These are phyloP conservation scores for Claviceps capensis DNA, from an alignment of 2,329 filamentous ascomycete species.

Conservation along the genomic window DNA sequence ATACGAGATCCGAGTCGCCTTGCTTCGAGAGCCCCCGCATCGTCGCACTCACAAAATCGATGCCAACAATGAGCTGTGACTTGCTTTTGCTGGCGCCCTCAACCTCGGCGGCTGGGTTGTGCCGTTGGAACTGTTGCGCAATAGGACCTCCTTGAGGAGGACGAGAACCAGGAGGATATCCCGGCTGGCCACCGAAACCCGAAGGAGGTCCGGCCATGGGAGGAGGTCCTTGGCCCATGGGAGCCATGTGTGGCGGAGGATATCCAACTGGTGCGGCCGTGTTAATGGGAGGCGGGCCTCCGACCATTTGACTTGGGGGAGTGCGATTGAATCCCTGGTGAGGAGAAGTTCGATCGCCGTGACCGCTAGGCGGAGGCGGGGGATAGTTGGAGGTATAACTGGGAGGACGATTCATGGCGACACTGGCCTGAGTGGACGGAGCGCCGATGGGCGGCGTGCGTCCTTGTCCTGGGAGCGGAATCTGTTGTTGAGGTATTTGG, in stretches of 20 bases:
- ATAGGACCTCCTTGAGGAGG: constrained; percentile 22
- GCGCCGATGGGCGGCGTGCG: constrained; percentile 22
- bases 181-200: constrained; percentile 29
- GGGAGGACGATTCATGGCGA: constrained; percentile 52
- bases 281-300: constrained; percentile 54
- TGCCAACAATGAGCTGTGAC: constrained; percentile 94
- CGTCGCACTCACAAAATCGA: constrained; percentile 72
- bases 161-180: constrained; percentile 34
- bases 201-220: constrained; percentile 26
- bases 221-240: constrained; percentile 29
- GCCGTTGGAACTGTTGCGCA: constrained; percentile 27
- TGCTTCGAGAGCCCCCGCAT: background rate
- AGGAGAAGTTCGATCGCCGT: constrained; percentile 40
- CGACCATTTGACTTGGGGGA: constrained; percentile 46
- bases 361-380: constrained; percentile 25
- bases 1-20: background rate
- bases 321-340: constrained; percentile 36
- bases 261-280: constrained; percentile 48
- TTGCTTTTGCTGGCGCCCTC: constrained; percentile 83
- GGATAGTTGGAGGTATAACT: constrained; percentile 48
- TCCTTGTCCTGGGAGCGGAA: constrained; percentile 19
- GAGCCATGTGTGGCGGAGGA: constrained; percentile 36
- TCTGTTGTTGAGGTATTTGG: constrained; percentile 34
- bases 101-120: constrained; percentile 52
- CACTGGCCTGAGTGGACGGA: constrained; percentile 31